Conservation (phyloP, 306 rosid genomes). For the Chamaecrista fasciculata region DNA sequence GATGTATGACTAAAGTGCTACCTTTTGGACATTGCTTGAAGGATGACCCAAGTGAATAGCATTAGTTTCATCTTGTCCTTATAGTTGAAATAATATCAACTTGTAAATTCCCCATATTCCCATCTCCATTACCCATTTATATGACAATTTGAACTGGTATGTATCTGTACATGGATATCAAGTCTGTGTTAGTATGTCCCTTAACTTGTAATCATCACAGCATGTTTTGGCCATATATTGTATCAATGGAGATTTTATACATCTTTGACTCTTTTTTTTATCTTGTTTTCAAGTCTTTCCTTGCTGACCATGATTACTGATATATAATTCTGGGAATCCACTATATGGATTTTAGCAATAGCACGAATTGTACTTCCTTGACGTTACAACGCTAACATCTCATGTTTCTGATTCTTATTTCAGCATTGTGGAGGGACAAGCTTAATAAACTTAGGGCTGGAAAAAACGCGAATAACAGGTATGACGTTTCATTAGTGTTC, state of each 20-base stretch:
- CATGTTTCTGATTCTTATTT: slow-evolving; percentile 26
- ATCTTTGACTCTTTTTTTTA: slow-evolving; percentile 3
- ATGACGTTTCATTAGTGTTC: slow-evolving; percentile 3
- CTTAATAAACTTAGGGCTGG: slow-evolving; percentile 46
- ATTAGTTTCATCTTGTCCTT: slow-evolving; percentile 1
- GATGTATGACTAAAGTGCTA: neutral
- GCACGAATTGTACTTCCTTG: slow-evolving; percentile 12
- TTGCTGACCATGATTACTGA: neutral
- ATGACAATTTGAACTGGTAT: no score
- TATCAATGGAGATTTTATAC: neutral
- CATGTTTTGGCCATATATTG: neutral
- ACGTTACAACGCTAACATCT: slow-evolving; percentile 8
- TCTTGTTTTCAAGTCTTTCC: neutral
- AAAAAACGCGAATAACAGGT: slow-evolving; percentile 45
- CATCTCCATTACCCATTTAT: neutral
- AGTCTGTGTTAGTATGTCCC: neutral
- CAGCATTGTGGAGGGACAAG: slow-evolving; percentile 54
- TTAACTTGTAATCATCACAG: neutral
- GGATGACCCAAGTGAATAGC: neutral
- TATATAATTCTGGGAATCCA: slow-evolving; percentile 4
- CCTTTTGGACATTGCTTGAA: slow-evolving; percentile 3
- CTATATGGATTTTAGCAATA: neutral
- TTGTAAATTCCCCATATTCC: neutral
- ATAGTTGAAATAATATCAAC: neutral
- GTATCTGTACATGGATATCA: slow-evolving; percentile 11